Conservation (phyloP, 208 protist species). For the Acanthamoeba lenticulata region DNA sequence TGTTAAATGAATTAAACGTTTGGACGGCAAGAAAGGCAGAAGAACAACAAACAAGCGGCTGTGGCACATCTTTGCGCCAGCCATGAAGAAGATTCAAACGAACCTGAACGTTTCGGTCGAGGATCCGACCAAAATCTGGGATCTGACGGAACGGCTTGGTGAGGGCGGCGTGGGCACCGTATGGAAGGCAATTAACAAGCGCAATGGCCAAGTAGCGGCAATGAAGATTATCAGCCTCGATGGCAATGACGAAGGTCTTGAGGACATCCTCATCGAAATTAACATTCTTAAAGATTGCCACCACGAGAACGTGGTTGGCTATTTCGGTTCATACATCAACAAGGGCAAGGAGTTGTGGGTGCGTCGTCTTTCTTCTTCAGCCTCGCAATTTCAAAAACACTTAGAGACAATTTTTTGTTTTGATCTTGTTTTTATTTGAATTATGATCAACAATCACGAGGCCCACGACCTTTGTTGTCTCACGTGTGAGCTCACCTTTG, state of each 20-base stretch:
- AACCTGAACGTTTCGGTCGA: constrained; percentile 23
- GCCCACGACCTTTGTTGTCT: too few relatives aligned
- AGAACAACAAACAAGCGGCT: not conserved
- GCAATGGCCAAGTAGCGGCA: not conserved
- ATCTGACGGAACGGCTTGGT: constrained; percentile 50
- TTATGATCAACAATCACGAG: too few relatives aligned
- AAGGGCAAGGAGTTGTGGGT: constrained; percentile 79
- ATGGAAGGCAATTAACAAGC: constrained; percentile 44
- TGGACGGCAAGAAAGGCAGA: not conserved
- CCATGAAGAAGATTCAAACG: not conserved
- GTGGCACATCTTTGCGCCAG: not conserved
- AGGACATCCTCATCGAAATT: constrained; percentile 85
- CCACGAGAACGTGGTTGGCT: constrained; percentile 80
- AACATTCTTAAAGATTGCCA: constrained; percentile 84
- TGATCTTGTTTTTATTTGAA: not conserved
- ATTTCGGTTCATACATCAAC: constrained; percentile 81
- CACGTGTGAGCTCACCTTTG: not conserved
- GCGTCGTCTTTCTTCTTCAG: not conserved
- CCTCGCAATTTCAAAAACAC: not conserved
- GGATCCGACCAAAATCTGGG: constrained; percentile 16
- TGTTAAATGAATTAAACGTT: too few relatives aligned
- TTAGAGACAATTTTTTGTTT: not conserved
- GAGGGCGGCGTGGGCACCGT: constrained; percentile 41
- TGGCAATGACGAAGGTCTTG: constrained; percentile 81
- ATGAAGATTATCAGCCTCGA: constrained; percentile 58